Evolutionary conservation across 2,329 filamentous ascomycete species (phyloP).

Genomic region (Aspergillus pseudoglaucus): DNA sequence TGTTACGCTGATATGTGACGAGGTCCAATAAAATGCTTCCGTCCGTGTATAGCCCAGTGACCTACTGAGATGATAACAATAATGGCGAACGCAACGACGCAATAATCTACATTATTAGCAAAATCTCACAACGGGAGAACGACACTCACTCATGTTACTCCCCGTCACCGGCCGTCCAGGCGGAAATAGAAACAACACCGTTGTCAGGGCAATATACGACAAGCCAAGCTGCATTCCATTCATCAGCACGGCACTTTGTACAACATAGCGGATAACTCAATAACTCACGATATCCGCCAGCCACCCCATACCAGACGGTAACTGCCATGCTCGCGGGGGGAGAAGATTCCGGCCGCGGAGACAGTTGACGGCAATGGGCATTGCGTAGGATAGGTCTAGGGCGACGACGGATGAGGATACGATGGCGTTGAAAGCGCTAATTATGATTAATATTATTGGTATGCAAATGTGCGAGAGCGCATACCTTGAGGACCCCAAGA

Average conservation of each 20-base stretch:
- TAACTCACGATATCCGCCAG: conserved; percentile 46
- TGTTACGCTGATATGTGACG: not conserved
- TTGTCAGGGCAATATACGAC: conserved; percentile 60
- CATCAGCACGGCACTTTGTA: conserved; percentile 2
- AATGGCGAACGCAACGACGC: conserved; percentile 49
- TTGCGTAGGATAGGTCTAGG: conserved; percentile 65
- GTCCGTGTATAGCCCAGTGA: conserved; percentile 55
- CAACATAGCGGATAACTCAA: not conserved
- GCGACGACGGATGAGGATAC: conserved; percentile 65
- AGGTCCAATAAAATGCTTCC: conserved; percentile 54
- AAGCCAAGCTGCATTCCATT: conserved; percentile 46
- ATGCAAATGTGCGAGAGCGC: conserved; percentile 2
- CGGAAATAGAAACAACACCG: conserved; percentile 68
- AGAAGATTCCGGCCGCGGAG: conserved; percentile 59
- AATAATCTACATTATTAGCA: conserved; percentile 24
- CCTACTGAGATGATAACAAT: conserved; percentile 51
- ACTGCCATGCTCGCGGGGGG: conserved; percentile 53
- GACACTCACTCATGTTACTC: conserved; percentile 58
- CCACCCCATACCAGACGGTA: conserved; percentile 53
- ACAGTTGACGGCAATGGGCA: conserved; percentile 64
- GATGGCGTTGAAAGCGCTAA: conserved; percentile 63
- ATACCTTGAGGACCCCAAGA: conserved; percentile 52
- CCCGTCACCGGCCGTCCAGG: conserved; percentile 57
- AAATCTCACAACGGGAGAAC: not conserved
- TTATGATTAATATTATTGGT: fast-evolving